phyloP scores from a whole-genome alignment of 345 rosid genomes.

The Lepidium sativum region DNA sequence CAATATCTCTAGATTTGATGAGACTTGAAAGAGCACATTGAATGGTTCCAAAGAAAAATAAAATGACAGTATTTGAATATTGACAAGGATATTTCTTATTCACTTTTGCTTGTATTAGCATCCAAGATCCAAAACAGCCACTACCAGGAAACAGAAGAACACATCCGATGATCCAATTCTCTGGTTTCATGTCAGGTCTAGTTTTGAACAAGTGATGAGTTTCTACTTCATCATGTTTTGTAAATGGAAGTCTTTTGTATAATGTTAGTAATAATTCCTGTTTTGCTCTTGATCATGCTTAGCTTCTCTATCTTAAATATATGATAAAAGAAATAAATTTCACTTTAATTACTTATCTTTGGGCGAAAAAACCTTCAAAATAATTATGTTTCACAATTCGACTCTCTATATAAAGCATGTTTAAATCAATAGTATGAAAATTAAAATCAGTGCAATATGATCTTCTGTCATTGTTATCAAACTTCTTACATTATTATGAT shows the following conservation, averaged over 20 bases:
- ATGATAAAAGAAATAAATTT: background rate
- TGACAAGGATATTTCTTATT: slow-evolving; percentile 27
- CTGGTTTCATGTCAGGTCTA: slow-evolving; percentile 2
- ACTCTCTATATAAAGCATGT: no score
- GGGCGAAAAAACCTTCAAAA: no score
- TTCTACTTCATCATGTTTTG: slow-evolving; percentile 11
- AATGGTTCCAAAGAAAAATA: slow-evolving; percentile 27
- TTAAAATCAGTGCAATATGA: no score
- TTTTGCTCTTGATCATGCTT: slow-evolving; percentile 31
- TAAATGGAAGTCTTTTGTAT: slow-evolving; percentile 43
- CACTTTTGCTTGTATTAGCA: slow-evolving; percentile 28
- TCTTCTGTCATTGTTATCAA: no score
- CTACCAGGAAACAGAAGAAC: slow-evolving; percentile 23
- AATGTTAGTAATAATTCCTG: slow-evolving; percentile 40
- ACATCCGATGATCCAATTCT: slow-evolving; percentile 27
- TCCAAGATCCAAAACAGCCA: slow-evolving; percentile 26
- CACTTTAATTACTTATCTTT: no score
- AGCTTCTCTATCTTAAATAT: slow-evolving; percentile 41
- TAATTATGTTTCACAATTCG: no score
- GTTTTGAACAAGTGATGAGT: background rate
- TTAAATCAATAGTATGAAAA: no score
- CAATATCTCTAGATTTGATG: slow-evolving; percentile 22
- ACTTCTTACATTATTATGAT: no score
- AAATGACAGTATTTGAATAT: slow-evolving; percentile 22
- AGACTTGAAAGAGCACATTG: slow-evolving; percentile 31